Conservation (phyloP, 305 asterid species). For the Fraxinus baroniana region DNA sequence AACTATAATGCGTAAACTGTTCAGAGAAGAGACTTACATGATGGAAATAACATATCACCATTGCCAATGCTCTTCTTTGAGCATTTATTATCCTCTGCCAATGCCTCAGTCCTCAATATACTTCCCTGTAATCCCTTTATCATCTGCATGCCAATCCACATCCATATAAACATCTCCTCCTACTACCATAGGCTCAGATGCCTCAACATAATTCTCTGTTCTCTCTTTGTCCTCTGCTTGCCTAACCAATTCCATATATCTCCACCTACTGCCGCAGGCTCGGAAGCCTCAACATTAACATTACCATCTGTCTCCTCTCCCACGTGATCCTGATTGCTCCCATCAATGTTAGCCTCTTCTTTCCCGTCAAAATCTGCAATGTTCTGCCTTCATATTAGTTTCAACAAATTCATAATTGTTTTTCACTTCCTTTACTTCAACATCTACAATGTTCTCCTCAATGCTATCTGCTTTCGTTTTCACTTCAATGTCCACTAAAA, state of each 20-base stretch:
- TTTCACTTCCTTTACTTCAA: not conserved
- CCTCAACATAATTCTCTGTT: constrained; percentile 13
- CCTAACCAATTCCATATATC: constrained; percentile 15
- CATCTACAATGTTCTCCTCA: not conserved
- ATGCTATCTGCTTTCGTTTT: not conserved
- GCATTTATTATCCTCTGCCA: too few relatives aligned
- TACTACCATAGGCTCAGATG: not conserved
- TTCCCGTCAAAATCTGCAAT: constrained; percentile 11
- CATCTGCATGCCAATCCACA: constrained; percentile 9
- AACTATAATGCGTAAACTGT: too few relatives aligned
- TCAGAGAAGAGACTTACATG: too few relatives aligned
- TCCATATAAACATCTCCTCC: constrained; percentile 15
- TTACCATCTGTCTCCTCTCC: constrained; percentile 19
- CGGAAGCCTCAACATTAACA: constrained; percentile 12
- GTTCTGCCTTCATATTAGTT: constrained; percentile 20
- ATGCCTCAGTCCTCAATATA: too few relatives aligned
- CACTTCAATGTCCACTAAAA: not conserved
- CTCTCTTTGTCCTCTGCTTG: constrained; percentile 1
- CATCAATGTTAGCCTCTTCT: not conserved
- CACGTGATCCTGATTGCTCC: constrained; percentile 6
- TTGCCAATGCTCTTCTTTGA: too few relatives aligned
- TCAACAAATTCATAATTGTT: constrained; percentile 4
- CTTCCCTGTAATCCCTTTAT: too few relatives aligned
- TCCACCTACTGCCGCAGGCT: constrained; percentile 1
- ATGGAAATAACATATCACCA: too few relatives aligned